A percentile compares a stretch with the other conserved stretches of the same genome.
Evolutionary conservation across 805 yeast genomes (phyloP).

Genomic region (Ogataea nakhonphanomensis): DNA sequence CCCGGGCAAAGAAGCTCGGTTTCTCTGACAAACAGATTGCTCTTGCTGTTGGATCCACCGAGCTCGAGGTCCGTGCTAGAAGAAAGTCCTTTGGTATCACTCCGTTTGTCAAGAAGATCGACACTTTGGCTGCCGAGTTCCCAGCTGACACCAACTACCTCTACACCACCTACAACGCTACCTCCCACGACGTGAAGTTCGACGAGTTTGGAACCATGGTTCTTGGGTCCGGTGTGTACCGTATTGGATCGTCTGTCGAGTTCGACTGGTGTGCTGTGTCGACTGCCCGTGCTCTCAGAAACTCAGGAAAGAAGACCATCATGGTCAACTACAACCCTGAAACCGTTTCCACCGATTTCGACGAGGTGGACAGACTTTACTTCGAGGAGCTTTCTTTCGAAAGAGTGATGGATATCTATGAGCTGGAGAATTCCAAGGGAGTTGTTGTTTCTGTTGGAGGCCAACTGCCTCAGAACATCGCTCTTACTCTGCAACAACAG

Average conservation of each 20-base stretch:
- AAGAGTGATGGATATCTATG: conserved; percentile 92
- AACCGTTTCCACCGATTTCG: conserved; percentile 96
- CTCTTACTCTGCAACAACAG: conserved; percentile 86
- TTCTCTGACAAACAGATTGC: conserved; percentile 97
- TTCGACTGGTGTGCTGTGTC: conserved; percentile 99
- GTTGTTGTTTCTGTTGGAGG: conserved; percentile 98
- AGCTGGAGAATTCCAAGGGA: conserved; percentile 84
- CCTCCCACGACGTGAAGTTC: conserved; percentile 76
- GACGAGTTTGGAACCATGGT: conserved; percentile 94
- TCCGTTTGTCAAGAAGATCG: conserved; percentile 95
- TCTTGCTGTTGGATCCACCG: conserved; percentile 79
- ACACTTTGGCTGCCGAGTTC: conserved; percentile 98
- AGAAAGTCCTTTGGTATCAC: conserved; percentile 82
- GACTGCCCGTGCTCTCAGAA: conserved; percentile 89
- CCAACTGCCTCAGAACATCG: conserved; percentile 96
- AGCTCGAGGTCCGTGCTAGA: conserved; percentile 92
- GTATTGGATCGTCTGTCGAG: conserved; percentile 98
- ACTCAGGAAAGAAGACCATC: conserved; percentile 81
- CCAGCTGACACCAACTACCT: conserved; percentile 94
- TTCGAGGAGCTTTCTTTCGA: conserved; percentile 94
- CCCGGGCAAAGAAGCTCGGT: conserved; percentile 94
- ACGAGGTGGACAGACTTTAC: conserved; percentile 95
- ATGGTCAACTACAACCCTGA: conserved; percentile 99
- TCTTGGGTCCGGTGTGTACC: conserved; percentile 95
- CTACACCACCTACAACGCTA: conserved; percentile 93